Evolutionary conservation across 306 rosid species (phyloP).

Genomic region (Hippophae gyantsensis): DNA sequence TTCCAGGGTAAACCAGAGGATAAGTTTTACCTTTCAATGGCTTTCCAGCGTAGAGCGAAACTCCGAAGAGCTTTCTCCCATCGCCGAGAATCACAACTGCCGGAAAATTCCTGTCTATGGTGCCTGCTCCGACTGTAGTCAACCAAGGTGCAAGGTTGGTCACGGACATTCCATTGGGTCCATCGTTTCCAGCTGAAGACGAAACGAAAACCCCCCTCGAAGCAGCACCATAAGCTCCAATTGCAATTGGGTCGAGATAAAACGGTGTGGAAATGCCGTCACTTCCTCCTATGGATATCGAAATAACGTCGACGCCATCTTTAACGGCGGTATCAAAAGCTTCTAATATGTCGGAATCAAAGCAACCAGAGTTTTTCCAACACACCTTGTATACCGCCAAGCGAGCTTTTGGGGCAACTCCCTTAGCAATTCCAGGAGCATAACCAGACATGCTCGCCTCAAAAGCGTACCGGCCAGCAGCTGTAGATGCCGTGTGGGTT

Average conservation of each 20-base stretch:
- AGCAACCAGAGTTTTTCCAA: conserved; percentile 80
- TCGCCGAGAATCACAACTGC: conserved; percentile 52
- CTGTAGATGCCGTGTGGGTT: conserved; percentile 89
- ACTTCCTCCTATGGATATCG: conserved; percentile 78
- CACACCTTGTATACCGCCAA: conserved; percentile 80
- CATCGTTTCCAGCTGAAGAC: conserved; percentile 75
- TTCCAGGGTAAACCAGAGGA: conserved; percentile 65
- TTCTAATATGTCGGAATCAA: conserved; percentile 73
- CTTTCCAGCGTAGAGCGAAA: conserved; percentile 60
- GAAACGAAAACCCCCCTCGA: conserved; percentile 67
- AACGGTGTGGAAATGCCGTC: conserved; percentile 68
- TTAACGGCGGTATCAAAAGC: conserved; percentile 66
- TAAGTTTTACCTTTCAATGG: conserved; percentile 56
- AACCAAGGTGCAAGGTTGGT: conserved; percentile 82
- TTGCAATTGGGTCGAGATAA: conserved; percentile 81
- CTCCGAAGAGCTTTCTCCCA: conserved; percentile 53
- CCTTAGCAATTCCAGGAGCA: conserved; percentile 74
- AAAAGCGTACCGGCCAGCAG: conserved; percentile 61
- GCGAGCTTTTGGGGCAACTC: conserved; percentile 84
- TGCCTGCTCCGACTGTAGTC: conserved; percentile 83
- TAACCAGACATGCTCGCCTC: conserved; percentile 73
- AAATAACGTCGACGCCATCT: conserved; percentile 81
- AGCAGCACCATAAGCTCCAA: conserved; percentile 79
- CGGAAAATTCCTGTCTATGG: conserved; percentile 80
- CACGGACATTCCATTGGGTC: conserved; percentile 73